Evolutionary conservation across 441 rosid genomes (phyloP), one percentile per base, ranked within the genome.

Genomic region (Cnidoscolus chayamansa): DNA sequence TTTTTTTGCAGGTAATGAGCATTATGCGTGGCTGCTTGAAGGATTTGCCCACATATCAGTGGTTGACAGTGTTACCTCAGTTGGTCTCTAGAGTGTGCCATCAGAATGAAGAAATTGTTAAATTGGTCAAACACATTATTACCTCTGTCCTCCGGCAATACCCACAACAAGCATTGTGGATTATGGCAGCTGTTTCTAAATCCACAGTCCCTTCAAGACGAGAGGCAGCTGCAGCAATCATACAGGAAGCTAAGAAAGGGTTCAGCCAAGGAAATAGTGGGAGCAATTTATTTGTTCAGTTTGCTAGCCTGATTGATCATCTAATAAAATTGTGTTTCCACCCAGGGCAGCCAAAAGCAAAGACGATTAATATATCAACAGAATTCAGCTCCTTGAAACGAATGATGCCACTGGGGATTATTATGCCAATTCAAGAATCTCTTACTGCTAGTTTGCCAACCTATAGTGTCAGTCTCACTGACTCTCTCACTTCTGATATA

Each of bases 41-140:
- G 85, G 99, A 96, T 84, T 88, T 96, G 83, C 99, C 99, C 30
- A 83, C 97, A 53, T 88, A 92, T 79, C 97, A 93, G 77, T 92
- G 99, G 99, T 85, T 96, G 81, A 86, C 97, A 31, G 96, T 93
- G 65, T 76, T 96, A 83, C 98, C 99, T 73, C 99, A 93, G 76
- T 82, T 96, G 81, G 99, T 93, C 79, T 96, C 99, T 75, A 88
- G 99, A 82, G 93, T 96, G 80, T 93, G 98, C 83, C 99, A 96
- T 81, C 98, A 96, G 80, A 96, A 94, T 77, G 95, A 84, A 76
- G 98, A 96, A 74, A 84, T 83, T 67, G 98, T 92, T 78, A 84
- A 77, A 74, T 76, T 96, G 78, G 95, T 94, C 76, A 94, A 90
- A 78, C 87, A 77, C 75, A 86, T 96, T 67, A 87, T 96, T 78